Percentiles rank a stretch among this genome's conserved stretches.
Evolutionary conservation across 2,329 filamentous ascomycete genomes (phyloP).

Genomic region (Colletotrichum phormii): DNA sequence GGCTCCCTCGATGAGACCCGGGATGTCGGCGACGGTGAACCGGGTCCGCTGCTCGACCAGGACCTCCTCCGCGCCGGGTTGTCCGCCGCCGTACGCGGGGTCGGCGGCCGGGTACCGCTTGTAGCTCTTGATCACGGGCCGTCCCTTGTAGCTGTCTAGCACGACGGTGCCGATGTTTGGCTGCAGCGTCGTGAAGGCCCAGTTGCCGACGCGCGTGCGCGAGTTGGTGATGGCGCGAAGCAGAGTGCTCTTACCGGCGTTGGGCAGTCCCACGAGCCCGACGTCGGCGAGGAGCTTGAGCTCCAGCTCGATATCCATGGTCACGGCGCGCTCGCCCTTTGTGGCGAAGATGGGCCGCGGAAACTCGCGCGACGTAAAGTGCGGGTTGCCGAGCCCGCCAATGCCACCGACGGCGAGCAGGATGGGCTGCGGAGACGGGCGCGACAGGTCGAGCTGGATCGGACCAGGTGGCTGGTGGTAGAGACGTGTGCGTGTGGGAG

Average conservation of each 20-base stretch:
- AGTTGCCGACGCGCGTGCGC: slow-evolving; percentile 88
- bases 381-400: slow-evolving; percentile 92
- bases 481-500: slow-evolving; percentile 63
- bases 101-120: slow-evolving; percentile 42
- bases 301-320: slow-evolving; percentile 85
- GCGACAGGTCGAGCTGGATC: slow-evolving; percentile 78
- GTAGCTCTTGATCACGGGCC: slow-evolving; percentile 64
- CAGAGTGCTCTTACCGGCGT: slow-evolving; percentile 95
- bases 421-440: slow-evolving; percentile 84
- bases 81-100: slow-evolving; percentile 46
- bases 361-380: slow-evolving; percentile 84
- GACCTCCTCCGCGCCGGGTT: slow-evolving; percentile 53
- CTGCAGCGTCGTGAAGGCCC: slow-evolving; percentile 96
- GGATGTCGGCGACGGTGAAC: slow-evolving; percentile 96
- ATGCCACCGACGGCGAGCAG: slow-evolving; percentile 88
- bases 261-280: slow-evolving; percentile 92
- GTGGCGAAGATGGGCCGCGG: slow-evolving; percentile 89
- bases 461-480: slow-evolving; percentile 79
- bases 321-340: slow-evolving; percentile 82
- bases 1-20: slow-evolving; percentile 90
- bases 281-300: slow-evolving; percentile 96
- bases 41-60: slow-evolving; percentile 73
- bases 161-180: slow-evolving; percentile 97
- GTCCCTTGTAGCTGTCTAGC: slow-evolving; percentile 85
- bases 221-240: slow-evolving; percentile 89